These are phyloP conservation scores for Ceratocystis smalleyi DNA, from an alignment of 2,329 filamentous ascomycete species.

Conservation along the genomic window DNA sequence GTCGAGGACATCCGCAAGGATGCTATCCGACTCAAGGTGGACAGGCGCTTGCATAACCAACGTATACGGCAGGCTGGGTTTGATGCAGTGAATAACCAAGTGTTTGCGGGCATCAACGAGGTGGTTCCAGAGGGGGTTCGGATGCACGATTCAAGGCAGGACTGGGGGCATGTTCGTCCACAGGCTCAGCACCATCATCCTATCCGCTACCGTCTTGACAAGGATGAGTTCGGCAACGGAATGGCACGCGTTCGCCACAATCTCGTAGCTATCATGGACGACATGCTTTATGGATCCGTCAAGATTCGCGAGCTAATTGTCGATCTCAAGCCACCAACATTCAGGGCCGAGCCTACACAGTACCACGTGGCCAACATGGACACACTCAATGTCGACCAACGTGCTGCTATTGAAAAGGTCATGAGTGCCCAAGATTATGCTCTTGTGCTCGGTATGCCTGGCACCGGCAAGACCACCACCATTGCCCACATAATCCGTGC, in stretches of 20 bases:
- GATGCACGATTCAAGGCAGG: background rate
- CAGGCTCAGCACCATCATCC: slow-evolving; percentile 17
- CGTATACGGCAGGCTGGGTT: slow-evolving; percentile 63
- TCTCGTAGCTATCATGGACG: slow-evolving; percentile 78
- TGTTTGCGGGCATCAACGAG: slow-evolving; percentile 85
- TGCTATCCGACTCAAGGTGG: slow-evolving; percentile 74
- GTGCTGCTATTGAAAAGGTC: slow-evolving; percentile 75
- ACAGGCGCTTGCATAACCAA: slow-evolving; percentile 76
- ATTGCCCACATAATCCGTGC: slow-evolving; percentile 95
- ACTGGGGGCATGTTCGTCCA: background rate
- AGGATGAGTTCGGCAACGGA: slow-evolving; percentile 95
- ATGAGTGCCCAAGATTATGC: slow-evolving; percentile 94
- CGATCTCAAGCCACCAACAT: slow-evolving; percentile 56
- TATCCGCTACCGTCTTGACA: slow-evolving; percentile 73
- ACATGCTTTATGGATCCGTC: slow-evolving; percentile 52
- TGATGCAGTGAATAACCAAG: slow-evolving; percentile 60
- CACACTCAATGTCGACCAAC: slow-evolving; percentile 76
- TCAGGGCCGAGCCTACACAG: slow-evolving; percentile 50
- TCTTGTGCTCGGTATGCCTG: slow-evolving; percentile 94
- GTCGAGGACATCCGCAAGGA: slow-evolving; percentile 62
- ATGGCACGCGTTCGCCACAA: slow-evolving; percentile 94
- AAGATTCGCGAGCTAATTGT: slow-evolving; percentile 68
- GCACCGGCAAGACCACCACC: slow-evolving; percentile 94
- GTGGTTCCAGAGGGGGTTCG: slow-evolving; percentile 28
- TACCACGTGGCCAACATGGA: slow-evolving; percentile 43